Evolutionary conservation across 179 eudicot genomes (phyloP).

Genomic region (Gypsophila paniculata): DNA sequence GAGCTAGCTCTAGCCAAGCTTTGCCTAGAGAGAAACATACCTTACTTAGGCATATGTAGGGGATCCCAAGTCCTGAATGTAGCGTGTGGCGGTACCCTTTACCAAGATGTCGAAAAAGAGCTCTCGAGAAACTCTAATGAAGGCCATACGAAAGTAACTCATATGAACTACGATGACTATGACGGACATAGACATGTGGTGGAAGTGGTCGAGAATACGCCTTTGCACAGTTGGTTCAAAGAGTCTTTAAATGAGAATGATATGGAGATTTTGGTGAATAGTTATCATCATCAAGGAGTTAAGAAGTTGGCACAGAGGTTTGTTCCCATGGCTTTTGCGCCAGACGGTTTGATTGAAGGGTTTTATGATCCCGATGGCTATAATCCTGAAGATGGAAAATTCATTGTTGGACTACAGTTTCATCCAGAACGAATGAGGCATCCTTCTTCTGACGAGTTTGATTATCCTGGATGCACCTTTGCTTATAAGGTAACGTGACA

Average conservation of each 20-base stretch:
- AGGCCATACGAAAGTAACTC: slow-evolving; percentile 39
- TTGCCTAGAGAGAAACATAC: slow-evolving; percentile 88
- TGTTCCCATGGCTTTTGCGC: slow-evolving; percentile 80
- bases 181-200: slow-evolving; percentile 82
- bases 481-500: slow-evolving; percentile 60
- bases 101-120: slow-evolving; percentile 72
- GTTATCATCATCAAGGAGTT: slow-evolving; percentile 94
- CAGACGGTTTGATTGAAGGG: slow-evolving; percentile 84
- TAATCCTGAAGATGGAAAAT: slow-evolving; percentile 85
- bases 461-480: slow-evolving; percentile 84
- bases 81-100: slow-evolving; percentile 89
- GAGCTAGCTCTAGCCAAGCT: slow-evolving; percentile 79
- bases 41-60: slow-evolving; percentile 84
- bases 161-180: slow-evolving; percentile 73
- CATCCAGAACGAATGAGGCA: slow-evolving; percentile 91
- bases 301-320: slow-evolving; percentile 74
- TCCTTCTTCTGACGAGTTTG: slow-evolving; percentile 55
- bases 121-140: slow-evolving; percentile 29
- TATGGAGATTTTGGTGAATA: slow-evolving; percentile 74
- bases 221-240: slow-evolving; percentile 66
- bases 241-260: slow-evolving; percentile 49
- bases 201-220: slow-evolving; percentile 56
- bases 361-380: slow-evolving; percentile 88
- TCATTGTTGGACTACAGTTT: slow-evolving; percentile 89
- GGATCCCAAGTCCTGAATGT: slow-evolving; percentile 88